Conservation (phyloP, 2,329 filamentous ascomycete genomes). For the Basipetospora sp. region DNA sequence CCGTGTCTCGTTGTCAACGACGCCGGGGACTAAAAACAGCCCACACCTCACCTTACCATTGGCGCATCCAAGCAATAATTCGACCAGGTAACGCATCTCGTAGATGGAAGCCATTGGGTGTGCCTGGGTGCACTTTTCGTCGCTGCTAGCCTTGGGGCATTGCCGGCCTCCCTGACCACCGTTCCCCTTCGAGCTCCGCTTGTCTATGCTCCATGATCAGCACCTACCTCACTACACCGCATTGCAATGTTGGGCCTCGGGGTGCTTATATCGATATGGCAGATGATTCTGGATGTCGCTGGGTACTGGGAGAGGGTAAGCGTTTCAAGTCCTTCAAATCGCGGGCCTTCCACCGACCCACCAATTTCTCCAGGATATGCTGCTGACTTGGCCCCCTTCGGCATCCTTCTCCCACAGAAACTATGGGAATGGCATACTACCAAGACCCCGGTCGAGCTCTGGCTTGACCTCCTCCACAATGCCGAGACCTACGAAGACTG, state of each 20-base stretch:
- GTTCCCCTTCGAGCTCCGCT: too few relatives aligned
- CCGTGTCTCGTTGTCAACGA: too few relatives aligned
- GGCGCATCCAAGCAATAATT: too few relatives aligned
- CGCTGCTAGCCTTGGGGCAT: too few relatives aligned
- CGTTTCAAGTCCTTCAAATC: background rate
- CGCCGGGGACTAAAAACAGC: too few relatives aligned
- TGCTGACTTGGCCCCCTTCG: background rate
- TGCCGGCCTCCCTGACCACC: too few relatives aligned
- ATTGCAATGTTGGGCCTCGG: conserved; percentile 19
- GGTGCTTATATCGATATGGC: conserved; percentile 35
- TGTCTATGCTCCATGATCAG: too few relatives aligned
- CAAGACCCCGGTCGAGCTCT: conserved; percentile 48
- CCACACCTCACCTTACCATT: too few relatives aligned
- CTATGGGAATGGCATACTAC: conserved; percentile 42
- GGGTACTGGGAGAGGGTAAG: conserved; percentile 47
- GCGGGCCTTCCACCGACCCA: background rate
- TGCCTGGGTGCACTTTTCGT: too few relatives aligned
- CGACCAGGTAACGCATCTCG: too few relatives aligned
- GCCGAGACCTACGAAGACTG: conserved; percentile 69
- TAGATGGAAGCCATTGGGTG: too few relatives aligned
- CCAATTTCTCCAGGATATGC: background rate
- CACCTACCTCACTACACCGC: too few relatives aligned
- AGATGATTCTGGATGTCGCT: conserved; percentile 45
- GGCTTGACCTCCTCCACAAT: conserved; percentile 49
- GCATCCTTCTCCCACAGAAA: conserved; percentile 1